These are phyloP conservation scores for Pyrrhoderma lamaoense DNA, from an alignment of 1,284 basidiomycete genomes.

Conservation along the genomic window DNA sequence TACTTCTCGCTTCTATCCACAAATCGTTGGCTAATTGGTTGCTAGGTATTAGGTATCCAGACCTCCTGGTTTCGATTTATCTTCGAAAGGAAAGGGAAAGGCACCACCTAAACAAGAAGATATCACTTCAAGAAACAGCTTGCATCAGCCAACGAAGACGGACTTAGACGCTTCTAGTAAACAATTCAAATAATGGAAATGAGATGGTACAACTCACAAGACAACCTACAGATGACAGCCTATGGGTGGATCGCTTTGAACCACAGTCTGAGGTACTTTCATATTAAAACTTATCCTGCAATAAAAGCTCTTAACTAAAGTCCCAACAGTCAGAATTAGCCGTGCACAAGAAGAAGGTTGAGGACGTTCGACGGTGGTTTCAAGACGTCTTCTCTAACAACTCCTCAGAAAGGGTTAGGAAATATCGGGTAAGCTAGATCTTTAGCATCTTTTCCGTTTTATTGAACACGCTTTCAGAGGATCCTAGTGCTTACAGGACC, in stretches of 20 bases:
- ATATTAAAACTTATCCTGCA: conserved; percentile 14
- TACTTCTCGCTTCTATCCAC: conserved; percentile 12
- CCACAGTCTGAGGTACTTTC: conserved; percentile 53
- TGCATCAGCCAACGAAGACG: not conserved
- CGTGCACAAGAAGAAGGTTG: conserved; percentile 83
- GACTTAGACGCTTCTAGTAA: not conserved
- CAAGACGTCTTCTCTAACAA: conserved; percentile 73
- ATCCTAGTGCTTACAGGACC: conserved; percentile 85
- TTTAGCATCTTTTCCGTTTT: conserved; percentile 1
- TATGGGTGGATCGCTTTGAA: conserved; percentile 78
- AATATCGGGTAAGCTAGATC: conserved; percentile 64
- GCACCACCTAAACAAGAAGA: conserved; percentile 23
- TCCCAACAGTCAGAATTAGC: conserved; percentile 65
- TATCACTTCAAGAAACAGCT: not conserved
- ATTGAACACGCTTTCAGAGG: conserved; percentile 39
- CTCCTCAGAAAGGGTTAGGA: conserved; percentile 50
- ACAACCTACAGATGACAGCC: conserved; percentile 32
- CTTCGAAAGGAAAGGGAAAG: conserved; percentile 42
- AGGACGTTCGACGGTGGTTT: conserved; percentile 82
- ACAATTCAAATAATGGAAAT: not conserved
- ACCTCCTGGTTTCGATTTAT: conserved; percentile 31
- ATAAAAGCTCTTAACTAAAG: not conserved
- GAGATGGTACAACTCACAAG: not conserved
- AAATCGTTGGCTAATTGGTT: conserved; percentile 3
- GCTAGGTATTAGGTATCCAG: conserved; percentile 28